Percentiles rank a stretch among this genome's conserved stretches.
Evolutionary conservation across 1,284 basidiomycete genomes (phyloP).

Genomic region (Amylostereum chailletii): DNA sequence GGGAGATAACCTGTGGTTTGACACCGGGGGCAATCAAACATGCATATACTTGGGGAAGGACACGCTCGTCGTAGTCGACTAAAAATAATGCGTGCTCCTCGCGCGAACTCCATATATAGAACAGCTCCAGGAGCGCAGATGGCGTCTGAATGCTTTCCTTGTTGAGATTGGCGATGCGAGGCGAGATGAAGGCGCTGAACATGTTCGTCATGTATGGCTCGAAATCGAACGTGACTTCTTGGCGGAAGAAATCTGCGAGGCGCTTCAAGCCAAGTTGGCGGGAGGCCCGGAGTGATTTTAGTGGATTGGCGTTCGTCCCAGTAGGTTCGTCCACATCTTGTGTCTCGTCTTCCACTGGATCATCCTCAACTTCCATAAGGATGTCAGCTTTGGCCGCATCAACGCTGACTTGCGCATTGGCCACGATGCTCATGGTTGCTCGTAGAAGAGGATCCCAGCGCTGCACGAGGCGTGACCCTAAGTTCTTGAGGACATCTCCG

Average conservation of each 20-base stretch:
- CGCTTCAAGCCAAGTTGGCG: slow-evolving; percentile 84
- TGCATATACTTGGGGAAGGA: slow-evolving; percentile 74
- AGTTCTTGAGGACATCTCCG: slow-evolving; percentile 74
- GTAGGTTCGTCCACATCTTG: slow-evolving; percentile 22
- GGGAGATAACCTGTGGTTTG: slow-evolving; percentile 76
- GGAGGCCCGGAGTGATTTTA: slow-evolving; percentile 50
- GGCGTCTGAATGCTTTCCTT: slow-evolving; percentile 90
- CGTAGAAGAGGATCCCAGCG: slow-evolving; percentile 74
- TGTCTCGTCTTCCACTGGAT: slow-evolving; percentile 24
- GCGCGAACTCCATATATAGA: slow-evolving; percentile 70
- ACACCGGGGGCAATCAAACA: slow-evolving; percentile 80
- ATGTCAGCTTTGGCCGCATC: slow-evolving; percentile 22
- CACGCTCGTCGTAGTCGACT: slow-evolving; percentile 58
- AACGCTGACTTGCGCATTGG: slow-evolving; percentile 55
- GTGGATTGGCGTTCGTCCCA: slow-evolving; percentile 15
- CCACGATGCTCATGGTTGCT: slow-evolving; percentile 56
- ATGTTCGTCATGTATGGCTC: slow-evolving; percentile 58
- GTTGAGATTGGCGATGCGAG: slow-evolving; percentile 70
- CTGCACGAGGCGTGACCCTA: slow-evolving; percentile 61
- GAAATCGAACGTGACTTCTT: slow-evolving; percentile 69
- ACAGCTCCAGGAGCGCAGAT: slow-evolving; percentile 83
- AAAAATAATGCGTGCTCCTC: slow-evolving; percentile 55
- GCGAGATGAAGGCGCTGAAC: slow-evolving; percentile 73
- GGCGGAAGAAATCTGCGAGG: slow-evolving; percentile 82
- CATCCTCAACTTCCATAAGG: slow-evolving; percentile 23